Evolutionary conservation across 495 filamentous ascomycete species (phyloP).

Genomic region (Thermothielavioides terrestris): DNA sequence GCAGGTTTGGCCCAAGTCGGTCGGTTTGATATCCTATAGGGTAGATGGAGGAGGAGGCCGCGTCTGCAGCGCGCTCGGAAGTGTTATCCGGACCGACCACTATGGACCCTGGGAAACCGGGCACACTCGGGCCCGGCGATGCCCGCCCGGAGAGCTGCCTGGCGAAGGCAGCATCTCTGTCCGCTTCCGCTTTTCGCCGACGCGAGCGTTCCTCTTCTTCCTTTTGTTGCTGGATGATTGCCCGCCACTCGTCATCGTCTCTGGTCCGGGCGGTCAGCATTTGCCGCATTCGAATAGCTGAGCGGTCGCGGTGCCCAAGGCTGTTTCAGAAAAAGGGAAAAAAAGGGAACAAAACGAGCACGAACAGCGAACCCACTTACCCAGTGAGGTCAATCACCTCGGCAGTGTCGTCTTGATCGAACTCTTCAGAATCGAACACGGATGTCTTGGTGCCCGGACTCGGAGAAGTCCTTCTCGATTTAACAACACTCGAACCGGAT

Average conservation of each 20-base stretch:
- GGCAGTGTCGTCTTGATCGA: slow-evolving; percentile 3
- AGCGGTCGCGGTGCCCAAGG: too few relatives aligned
- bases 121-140: neutral
- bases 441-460: slow-evolving; percentile 4
- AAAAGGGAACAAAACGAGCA: too few relatives aligned
- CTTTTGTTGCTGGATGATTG: neutral
- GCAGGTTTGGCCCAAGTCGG: neutral
- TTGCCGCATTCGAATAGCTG: too few relatives aligned
- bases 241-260: slow-evolving; percentile 10
- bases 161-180: slow-evolving; percentile 15
- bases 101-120: neutral
- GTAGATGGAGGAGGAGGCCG: too few relatives aligned
- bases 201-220: slow-evolving; percentile 11
- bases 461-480: slow-evolving; percentile 27
- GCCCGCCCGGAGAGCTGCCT: slow-evolving; percentile 4
- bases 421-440: neutral
- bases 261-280: slow-evolving; percentile 8
- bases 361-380: slow-evolving; percentile 11
- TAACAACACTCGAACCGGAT: slow-evolving; percentile 10
- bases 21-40: too few relatives aligned
- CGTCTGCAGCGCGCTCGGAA: slow-evolving; percentile 13
- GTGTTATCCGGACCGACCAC: neutral
- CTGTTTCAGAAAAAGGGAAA: too few relatives aligned
- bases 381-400: slow-evolving; percentile 25
- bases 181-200: slow-evolving; percentile 7